These are phyloP conservation scores for Tetragonia tetragonoides DNA, from an alignment of 148 eudicot genomes.

Conservation along the genomic window DNA sequence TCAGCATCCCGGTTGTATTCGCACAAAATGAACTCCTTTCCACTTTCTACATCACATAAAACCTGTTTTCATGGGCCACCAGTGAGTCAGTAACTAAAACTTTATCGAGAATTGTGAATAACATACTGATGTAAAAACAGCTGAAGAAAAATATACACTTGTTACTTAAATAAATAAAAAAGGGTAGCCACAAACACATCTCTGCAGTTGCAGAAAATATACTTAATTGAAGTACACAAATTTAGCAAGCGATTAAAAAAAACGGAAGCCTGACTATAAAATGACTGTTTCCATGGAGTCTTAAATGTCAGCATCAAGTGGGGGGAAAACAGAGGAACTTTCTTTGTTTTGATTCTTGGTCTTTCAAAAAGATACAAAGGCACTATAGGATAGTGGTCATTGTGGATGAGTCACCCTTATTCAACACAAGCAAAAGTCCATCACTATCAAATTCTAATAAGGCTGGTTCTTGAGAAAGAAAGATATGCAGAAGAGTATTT, in stretches of 20 bases:
- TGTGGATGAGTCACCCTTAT: not conserved
- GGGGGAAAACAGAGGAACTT: not conserved
- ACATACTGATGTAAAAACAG: not conserved
- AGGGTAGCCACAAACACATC: not conserved
- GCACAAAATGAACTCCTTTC: constrained; percentile 86
- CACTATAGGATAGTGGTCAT: not conserved
- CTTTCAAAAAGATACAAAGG: not conserved
- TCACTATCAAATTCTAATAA: not conserved
- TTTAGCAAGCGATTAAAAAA: not conserved
- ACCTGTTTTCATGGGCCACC: constrained; percentile 45
- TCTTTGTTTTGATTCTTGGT: not conserved
- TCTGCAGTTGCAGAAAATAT: not conserved
- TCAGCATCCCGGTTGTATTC: constrained; percentile 98
- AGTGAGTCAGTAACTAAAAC: constrained; percentile 1
- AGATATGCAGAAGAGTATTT: not conserved
- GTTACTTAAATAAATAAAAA: not conserved
- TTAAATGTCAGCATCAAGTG: not conserved
- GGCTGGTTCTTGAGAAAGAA: not conserved
- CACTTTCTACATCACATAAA: constrained; percentile 65
- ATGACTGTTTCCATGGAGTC: not conserved
- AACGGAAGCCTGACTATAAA: not conserved
- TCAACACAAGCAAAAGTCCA: not conserved
- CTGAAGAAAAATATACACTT: not conserved
- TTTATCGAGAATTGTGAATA: not conserved
- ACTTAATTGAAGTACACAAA: not conserved